phyloP scores from a whole-genome alignment of 345 rosid genomes.

The Eucalyptus erythrocorys region DNA sequence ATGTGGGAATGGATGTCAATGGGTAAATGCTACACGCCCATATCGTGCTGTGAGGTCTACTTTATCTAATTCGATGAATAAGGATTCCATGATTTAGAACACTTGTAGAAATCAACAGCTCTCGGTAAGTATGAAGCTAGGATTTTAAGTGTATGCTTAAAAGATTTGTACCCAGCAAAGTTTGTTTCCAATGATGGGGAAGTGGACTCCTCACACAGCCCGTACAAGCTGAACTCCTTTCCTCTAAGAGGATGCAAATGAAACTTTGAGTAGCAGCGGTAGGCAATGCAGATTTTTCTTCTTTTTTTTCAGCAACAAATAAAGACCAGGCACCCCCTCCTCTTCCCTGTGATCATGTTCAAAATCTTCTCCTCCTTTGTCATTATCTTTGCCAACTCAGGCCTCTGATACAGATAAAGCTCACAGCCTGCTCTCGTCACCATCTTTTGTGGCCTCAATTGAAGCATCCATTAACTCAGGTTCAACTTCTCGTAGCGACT shows the following conservation, averaged over 20 bases:
- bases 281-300: not conserved
- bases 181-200: not conserved
- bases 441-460: slow-evolving; percentile 62
- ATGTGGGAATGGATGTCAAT: not conserved
- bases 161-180: not conserved
- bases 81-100: no score
- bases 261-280: not conserved
- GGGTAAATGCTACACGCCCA: no score
- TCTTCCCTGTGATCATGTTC: slow-evolving; percentile 40
- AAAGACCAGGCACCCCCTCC: not conserved
- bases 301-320: not conserved
- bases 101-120: no score
- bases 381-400: slow-evolving; percentile 7
- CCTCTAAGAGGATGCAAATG: not conserved
- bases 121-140: no score
- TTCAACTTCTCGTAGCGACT: slow-evolving; percentile 56
- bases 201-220: not conserved
- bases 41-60: no score
- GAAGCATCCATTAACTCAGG: slow-evolving; percentile 68
- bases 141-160: not conserved
- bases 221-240: not conserved
- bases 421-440: slow-evolving; percentile 46
- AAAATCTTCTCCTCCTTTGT: slow-evolving; percentile 11
- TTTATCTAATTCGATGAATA: no score
- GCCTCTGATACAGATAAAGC: slow-evolving; percentile 15